Percentiles rank a stretch among this genome's conserved stretches.
Conservation (phyloP, 495 filamentous ascomycete species). For the Annulohypoxylon maeteangense region DNA sequence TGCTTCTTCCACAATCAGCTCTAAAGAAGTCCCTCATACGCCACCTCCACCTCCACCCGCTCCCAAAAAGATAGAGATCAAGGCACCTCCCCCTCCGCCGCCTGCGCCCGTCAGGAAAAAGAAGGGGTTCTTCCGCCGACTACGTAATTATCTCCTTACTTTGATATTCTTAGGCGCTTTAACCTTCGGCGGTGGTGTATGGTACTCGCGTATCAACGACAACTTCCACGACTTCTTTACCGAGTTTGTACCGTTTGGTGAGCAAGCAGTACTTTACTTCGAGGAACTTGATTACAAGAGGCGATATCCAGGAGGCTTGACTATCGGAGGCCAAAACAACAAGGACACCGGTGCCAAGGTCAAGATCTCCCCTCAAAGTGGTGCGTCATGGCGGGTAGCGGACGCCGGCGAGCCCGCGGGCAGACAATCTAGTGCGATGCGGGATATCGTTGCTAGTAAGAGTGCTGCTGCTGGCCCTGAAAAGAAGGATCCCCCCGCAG, state of each 20-base stretch:
- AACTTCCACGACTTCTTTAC: conserved; percentile 99
- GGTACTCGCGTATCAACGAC: conserved; percentile 90
- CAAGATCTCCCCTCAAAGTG: conserved; percentile 85
- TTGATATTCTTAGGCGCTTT: conserved; percentile 77
- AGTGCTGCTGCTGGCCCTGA: conserved; percentile 50
- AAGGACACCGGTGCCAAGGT: conserved; percentile 74
- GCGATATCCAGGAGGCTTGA: conserved; percentile 81
- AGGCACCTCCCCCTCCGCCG: conserved; percentile 54
- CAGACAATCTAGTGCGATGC: conserved; percentile 58
- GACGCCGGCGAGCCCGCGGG: conserved; percentile 56
- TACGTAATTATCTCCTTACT: conserved; percentile 72
- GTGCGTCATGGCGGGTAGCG: conserved; percentile 82
- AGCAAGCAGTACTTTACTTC: conserved; percentile 95
- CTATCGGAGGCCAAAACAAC: conserved; percentile 59
- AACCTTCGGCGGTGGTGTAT: conserved; percentile 87
- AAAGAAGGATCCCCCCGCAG: conserved; percentile 47
- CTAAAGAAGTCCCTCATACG: conserved; percentile 69
- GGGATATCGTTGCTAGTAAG: conserved; percentile 46
- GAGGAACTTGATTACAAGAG: conserved; percentile 95
- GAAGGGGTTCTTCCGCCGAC: conserved; percentile 76
- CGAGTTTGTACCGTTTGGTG: conserved; percentile 93
- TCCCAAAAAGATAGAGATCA: conserved; percentile 14
- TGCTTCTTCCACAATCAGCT: conserved; percentile 64
- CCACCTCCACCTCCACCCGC: conserved; percentile 63
- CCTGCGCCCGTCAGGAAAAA: conserved; percentile 67